Evolutionary conservation across 345 rosid genomes (phyloP).

Genomic region (Gossypium bickii): DNA sequence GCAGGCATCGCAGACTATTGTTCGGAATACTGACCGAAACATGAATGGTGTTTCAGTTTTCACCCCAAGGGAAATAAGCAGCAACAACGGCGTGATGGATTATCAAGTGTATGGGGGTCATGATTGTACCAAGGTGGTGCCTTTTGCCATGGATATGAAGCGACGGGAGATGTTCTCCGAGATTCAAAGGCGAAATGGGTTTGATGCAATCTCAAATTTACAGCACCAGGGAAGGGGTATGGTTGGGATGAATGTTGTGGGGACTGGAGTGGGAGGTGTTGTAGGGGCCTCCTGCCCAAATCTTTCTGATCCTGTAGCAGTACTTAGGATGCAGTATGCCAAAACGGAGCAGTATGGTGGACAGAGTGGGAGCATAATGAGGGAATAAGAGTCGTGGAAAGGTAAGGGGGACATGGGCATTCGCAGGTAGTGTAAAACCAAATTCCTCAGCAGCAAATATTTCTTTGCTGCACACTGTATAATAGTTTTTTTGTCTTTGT

Average conservation of each 20-base stretch:
- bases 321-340: slow-evolving; percentile 53
- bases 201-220: slow-evolving; percentile 37
- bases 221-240: slow-evolving; percentile 17
- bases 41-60: slow-evolving; percentile 34
- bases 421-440: slow-evolving; percentile 36
- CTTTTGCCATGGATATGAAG: slow-evolving; percentile 44
- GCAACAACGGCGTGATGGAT: slow-evolving; percentile 42
- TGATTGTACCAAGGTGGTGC: slow-evolving; percentile 35
- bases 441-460: slow-evolving; percentile 22
- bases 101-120: slow-evolving; percentile 35
- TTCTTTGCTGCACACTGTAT: slow-evolving; percentile 43
- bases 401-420: slow-evolving; percentile 50
- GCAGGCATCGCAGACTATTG: slow-evolving; percentile 34
- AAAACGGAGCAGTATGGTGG: slow-evolving; percentile 42
- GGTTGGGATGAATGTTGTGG: slow-evolving; percentile 46
- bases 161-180: slow-evolving; percentile 22
- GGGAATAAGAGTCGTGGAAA: slow-evolving; percentile 61
- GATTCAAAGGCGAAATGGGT: slow-evolving; percentile 43
- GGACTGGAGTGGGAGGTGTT: slow-evolving; percentile 30
- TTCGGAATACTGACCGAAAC: slow-evolving; percentile 30
- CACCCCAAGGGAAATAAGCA: slow-evolving; percentile 31
- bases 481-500: slow-evolving; percentile 49
- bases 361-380: slow-evolving; percentile 34
- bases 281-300: slow-evolving; percentile 30
- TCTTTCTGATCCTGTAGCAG: slow-evolving; percentile 61